These are phyloP conservation scores for Claviceps cyperi DNA, from an alignment of 2,329 filamentous ascomycete species.

Conservation along the genomic window DNA sequence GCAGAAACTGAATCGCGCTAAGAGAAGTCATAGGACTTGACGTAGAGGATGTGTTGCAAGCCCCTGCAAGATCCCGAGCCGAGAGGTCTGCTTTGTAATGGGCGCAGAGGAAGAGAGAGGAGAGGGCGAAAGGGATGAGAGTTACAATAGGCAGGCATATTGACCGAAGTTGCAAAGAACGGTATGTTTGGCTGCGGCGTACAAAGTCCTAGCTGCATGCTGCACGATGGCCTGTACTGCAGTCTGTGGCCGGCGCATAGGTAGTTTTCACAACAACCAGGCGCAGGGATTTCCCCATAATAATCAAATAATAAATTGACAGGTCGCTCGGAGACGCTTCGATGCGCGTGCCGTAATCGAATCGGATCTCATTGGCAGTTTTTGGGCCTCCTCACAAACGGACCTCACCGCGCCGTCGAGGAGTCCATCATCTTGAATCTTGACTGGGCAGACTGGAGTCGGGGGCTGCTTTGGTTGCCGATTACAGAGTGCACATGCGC, in stretches of 20 bases:
- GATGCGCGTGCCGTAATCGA: background rate
- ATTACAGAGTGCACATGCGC: background rate
- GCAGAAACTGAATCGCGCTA: background rate
- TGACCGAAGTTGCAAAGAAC: background rate
- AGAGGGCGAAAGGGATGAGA: background rate
- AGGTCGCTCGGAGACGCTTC: background rate
- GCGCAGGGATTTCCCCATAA: background rate
- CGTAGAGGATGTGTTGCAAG: background rate
- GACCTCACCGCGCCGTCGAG: background rate
- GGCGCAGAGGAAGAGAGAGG: background rate
- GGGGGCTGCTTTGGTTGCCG: conserved; percentile 3
- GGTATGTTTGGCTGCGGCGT: background rate
- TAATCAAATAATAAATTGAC: background rate
- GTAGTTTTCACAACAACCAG: background rate
- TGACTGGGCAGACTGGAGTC: background rate
- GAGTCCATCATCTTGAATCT: background rate
- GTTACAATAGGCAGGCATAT: conserved; percentile 1
- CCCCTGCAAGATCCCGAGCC: too few species aligned
- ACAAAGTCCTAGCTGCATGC: conserved; percentile 1
- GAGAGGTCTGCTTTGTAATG: too few species aligned
- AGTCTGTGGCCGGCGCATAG: background rate
- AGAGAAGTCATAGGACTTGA: background rate
- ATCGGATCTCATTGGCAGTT: background rate
- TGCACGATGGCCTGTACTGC: background rate
- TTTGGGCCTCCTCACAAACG: background rate